phyloP scores from a whole-genome alignment of 306 rosid genomes.

The Erythrophleum fordii region DNA sequence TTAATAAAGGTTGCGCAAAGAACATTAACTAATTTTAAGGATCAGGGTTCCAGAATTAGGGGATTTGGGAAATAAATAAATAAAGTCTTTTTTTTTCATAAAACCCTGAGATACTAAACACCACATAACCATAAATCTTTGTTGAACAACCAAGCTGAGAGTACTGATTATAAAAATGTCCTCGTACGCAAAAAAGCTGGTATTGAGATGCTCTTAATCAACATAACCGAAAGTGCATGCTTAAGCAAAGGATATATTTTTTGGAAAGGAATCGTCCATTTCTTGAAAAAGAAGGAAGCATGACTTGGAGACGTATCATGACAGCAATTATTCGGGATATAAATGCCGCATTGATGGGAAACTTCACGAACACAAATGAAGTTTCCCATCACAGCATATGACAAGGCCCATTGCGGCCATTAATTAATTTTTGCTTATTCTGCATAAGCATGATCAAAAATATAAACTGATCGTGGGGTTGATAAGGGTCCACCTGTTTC shows the following conservation, averaged over 20 bases:
- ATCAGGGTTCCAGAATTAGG: too few species aligned
- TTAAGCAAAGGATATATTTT: not conserved
- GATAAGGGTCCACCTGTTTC: conserved; percentile 27
- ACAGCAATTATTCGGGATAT: not conserved
- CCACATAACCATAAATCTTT: too few species aligned
- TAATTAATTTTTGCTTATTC: not conserved
- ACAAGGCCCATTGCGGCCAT: conserved; percentile 1
- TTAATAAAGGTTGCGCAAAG: too few species aligned
- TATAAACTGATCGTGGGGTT: not conserved
- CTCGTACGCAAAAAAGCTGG: not conserved
- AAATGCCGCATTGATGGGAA: conserved; percentile 19
- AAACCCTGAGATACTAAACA: too few species aligned
- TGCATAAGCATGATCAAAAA: not conserved
- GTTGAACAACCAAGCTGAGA: too few species aligned
- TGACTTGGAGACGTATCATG: not conserved
- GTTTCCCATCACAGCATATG: conserved; percentile 5
- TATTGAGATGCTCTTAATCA: not conserved
- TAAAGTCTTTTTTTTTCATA: too few species aligned
- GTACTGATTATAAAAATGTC: too few species aligned
- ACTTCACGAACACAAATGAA: not conserved
- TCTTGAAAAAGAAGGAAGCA: not conserved
- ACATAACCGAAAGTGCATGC: not conserved
- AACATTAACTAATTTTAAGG: too few species aligned
- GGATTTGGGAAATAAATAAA: too few species aligned
- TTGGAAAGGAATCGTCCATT: conserved; percentile 3